Percentiles rank a stretch among this genome's conserved stretches.
Evolutionary conservation across 2,329 filamentous ascomycete genomes (phyloP).

Genomic region (Apiospora arundinis): DNA sequence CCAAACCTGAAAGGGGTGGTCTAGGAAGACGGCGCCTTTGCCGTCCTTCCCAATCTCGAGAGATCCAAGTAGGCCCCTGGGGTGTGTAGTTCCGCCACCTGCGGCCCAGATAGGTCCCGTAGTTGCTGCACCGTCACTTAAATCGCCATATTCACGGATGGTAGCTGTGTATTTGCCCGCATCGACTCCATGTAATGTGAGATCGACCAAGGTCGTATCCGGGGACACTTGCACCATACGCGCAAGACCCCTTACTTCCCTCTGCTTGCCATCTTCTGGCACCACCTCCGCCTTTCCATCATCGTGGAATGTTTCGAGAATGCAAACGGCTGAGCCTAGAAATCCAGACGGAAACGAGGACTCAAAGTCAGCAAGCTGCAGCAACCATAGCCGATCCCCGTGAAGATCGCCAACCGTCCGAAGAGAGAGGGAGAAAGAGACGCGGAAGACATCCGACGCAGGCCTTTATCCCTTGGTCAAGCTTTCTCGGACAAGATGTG

Average conservation of each 20-base stretch:
- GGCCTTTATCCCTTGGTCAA: neutral
- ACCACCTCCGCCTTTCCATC: constrained; percentile 54
- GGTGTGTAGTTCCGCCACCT: constrained; percentile 48
- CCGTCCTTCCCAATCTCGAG: constrained; percentile 79
- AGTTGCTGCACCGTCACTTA: constrained; percentile 81
- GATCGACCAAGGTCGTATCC: constrained; percentile 81
- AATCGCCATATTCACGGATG: constrained; percentile 85
- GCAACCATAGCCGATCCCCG: neutral
- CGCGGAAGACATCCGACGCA: neutral
- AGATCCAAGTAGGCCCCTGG: constrained; percentile 68
- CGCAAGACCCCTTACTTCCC: constrained; percentile 81
- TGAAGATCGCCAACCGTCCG: constrained; percentile 1
- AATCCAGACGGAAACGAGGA: constrained; percentile 20
- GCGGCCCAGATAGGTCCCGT: constrained; percentile 82
- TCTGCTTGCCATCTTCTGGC: constrained; percentile 36
- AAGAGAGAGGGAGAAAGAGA: too few species aligned
- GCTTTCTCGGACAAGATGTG: neutral
- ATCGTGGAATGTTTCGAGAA: constrained; percentile 82
- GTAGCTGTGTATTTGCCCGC: constrained; percentile 85
- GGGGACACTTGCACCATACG: constrained; percentile 92
- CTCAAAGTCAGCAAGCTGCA: constrained; percentile 22
- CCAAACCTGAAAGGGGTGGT: constrained; percentile 87
- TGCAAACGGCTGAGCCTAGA: constrained; percentile 85
- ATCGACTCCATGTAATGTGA: constrained; percentile 82
- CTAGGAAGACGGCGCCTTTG: constrained; percentile 79